Evolutionary conservation across 1,284 basidiomycete species (phyloP), one percentile per base, ranked within the genome.

Genomic region (Cystobasidium sp.): DNA sequence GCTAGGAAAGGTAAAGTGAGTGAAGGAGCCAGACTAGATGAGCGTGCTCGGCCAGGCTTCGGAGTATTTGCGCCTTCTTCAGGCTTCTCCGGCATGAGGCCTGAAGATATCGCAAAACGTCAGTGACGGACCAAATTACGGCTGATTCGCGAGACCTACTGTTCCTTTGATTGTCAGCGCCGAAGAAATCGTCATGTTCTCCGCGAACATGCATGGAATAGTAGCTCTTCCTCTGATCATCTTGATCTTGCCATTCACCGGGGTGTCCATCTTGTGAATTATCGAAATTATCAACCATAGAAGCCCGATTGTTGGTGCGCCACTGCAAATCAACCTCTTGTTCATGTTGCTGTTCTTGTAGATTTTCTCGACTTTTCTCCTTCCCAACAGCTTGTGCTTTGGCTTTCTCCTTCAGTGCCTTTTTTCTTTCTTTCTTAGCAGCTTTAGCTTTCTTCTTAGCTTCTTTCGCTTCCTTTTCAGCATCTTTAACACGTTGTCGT

Each of bases 391-490:
- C 51, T 20, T 6, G 3, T 8, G 43, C 51, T 37, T 43, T 59
- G 20, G 24, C 47, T 61, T 64, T 64, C 10, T 71, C 69, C 49
- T 71, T 71, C 20, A 53, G n/a, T 7, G 12, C 39, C 16, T 61
- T 61, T 51, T 64, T 71, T 20, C 37, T 63, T 49, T 51, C 59
- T 51, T 71, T 71, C 39, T 71, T 71, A 5, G 51, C 69, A 46
- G 37, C 51, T 55, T 71, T 71, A 18, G 58, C 69, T 22, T 39
- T 37, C 49, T 71, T 71, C 61, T 71, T 71, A 24, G 46, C 41
- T 39, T 71, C 69, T 64, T 71, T 71, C 9, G 58, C 69, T 51
- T 64, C 59, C 16, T 22, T 46, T 51, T 71, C 69, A 20, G 69
- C 69, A 46, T 52, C 58, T 53, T 41, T 49, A 10, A 71, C 64